Evolutionary conservation across 148 eudicot species (phyloP), one percentile per base, ranked within the genome.

Genomic region (Fagopyrum tataricum): DNA sequence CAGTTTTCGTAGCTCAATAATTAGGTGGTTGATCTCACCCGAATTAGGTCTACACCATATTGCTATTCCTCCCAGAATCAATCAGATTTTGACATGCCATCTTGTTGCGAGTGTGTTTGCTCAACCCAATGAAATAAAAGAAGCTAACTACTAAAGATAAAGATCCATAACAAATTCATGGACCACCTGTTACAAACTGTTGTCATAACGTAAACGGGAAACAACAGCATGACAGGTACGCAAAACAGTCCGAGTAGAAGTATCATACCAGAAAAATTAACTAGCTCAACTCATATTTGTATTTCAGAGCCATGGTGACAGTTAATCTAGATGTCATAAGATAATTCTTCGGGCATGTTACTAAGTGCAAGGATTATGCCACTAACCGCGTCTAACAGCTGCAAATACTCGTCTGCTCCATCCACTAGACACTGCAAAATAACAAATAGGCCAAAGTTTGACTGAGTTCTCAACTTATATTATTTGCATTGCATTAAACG

Each of bases 381-480:
- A 80, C 98, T 85, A 42, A 85, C 86, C n/a, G 82, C 91, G 81
- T 91, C 96, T 83, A 95, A 76, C 82, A 95, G 83, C 82, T 95
- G 98, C 88, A 94, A 80, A 83, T 94, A 94, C 80, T 94, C 98
- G 31, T 94, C 98, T 46, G 97, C 98, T 81, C 98, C 98, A 76
- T 91, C 98, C 55, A 91, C 81, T 41, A 93, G 98, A 75, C 92
- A 81, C 98, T 93, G 86, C 85, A 77, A 68, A 74, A 41, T 43
- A 67, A 26, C 46, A 75, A 37, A 42, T 64, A 15, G 15, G 13
- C 10, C 18, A 5, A 39, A 6, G 42, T 56, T 11, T 56, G 62
- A 1, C 4, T 18, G 26, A 14, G 17, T 64, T 12, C 64, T 2
- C 37, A 2, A 23, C 13, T 61, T 61, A 4, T 10, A 46, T 46